These are phyloP conservation scores for Ilyonectria mors-panacis DNA, from an alignment of 2,329 filamentous ascomycete species.

Conservation along the genomic window DNA sequence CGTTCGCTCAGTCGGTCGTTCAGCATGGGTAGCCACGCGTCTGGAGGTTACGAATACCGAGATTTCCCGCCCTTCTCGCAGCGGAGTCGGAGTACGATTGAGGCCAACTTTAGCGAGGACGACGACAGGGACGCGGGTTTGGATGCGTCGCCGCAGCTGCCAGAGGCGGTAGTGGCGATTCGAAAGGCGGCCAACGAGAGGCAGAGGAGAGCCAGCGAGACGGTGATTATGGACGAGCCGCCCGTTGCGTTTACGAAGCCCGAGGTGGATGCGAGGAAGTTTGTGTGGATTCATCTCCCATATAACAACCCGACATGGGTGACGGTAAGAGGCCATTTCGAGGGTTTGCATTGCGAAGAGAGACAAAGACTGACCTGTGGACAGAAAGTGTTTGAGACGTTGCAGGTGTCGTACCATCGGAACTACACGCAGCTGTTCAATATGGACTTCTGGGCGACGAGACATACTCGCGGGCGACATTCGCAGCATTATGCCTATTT, in stretches of 20 bases:
- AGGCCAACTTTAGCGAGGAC: slow-evolving; percentile 41
- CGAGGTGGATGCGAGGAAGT: slow-evolving; percentile 59
- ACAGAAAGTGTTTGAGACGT: slow-evolving; percentile 61
- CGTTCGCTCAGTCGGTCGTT: slow-evolving; percentile 54
- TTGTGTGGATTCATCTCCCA: slow-evolving; percentile 71
- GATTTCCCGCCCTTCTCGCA: slow-evolving; percentile 56
- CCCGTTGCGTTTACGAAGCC: slow-evolving; percentile 52
- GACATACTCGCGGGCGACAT: slow-evolving; percentile 64
- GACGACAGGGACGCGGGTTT: slow-evolving; percentile 43
- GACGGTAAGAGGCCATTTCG: slow-evolving; percentile 57
- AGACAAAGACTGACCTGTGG: slow-evolving; percentile 19
- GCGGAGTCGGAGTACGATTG: slow-evolving; percentile 52
- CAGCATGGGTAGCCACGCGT: slow-evolving; percentile 52
- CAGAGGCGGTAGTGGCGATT: slow-evolving; percentile 52
- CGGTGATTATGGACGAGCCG: slow-evolving; percentile 49
- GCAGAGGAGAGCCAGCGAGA: slow-evolving; percentile 43
- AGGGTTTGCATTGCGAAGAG: slow-evolving; percentile 15
- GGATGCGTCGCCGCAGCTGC: slow-evolving; percentile 51
- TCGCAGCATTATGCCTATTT: slow-evolving; percentile 66
- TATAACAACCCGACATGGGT: slow-evolving; percentile 73
- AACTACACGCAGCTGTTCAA: slow-evolving; percentile 59
- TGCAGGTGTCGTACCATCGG: slow-evolving; percentile 56
- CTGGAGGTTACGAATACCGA: slow-evolving; percentile 49
- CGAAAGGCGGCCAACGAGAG: slow-evolving; percentile 44
- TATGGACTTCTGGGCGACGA: slow-evolving; percentile 64